Base-by-base conservation (phyloP, 78 protist genomes). In the Dictyostelium capitatum region DNA sequence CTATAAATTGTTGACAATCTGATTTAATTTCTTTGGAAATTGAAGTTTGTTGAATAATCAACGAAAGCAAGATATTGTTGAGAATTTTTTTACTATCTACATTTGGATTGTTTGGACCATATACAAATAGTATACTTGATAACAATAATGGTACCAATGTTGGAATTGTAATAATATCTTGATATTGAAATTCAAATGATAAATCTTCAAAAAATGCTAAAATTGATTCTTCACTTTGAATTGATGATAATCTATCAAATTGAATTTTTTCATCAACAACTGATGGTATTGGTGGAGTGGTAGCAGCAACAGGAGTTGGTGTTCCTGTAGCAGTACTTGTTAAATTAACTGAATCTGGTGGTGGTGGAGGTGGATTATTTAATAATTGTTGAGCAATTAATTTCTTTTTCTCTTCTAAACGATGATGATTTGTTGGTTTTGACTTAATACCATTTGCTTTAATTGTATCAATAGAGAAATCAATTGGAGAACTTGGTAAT, bases 121-220 rank as follows among this genome's bases (percentile, higher is more conserved):
- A 83, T 14, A 75, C 77, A 46, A 67, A 62, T 17, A 85, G 19
- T 5, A 65, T 30, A 30, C 75, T 85, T 0, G 64, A 78, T 32
- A 85, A 75, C 3, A 85, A 54, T 20, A 47, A 46, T 10, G 92
- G 92, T 23, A 85, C 48, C 6, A 85, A 41, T 8, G 64, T 56
- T 56, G 75, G 82, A 6, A 85, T 25, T 0, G 50, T n/a, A 56
- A 74, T 28, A 2, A 85, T 70, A 59, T 85, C 92, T 30, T 85
- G 74, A 20, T 47, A 47, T 75, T 75, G 82, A 65, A 85, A 85
- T 53, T 85, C 92, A 59, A 85, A 85, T 62, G 83, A 19, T 72
- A 85, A 20, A 30, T 85, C 92, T 3, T 85, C 92, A 43, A 85
- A 62, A 77, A 85, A 85, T 7, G 46, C 48, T 4, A 85, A n/a